Base-by-base conservation (phyloP, 2,329 filamentous ascomycete genomes). In the Knufia petricola region DNA sequence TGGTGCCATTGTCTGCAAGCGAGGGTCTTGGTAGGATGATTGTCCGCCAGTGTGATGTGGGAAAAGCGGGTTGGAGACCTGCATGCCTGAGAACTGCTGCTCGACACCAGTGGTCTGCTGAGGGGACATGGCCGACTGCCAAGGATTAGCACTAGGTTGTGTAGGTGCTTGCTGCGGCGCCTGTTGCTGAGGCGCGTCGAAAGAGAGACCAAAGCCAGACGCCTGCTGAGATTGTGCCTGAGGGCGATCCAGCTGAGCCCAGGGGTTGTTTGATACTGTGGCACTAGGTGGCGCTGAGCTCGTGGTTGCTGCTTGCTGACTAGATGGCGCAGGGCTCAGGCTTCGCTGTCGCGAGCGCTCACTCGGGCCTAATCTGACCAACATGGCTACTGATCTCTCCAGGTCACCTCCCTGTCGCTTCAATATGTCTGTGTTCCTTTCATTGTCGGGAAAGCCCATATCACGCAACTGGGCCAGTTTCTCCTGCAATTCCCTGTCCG, bases 371-470 rank as follows among this genome's bases (percentile, higher is more conserved):
- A 95, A 68, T 56, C 87, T 78, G 49, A 92, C 79, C 60, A 98
- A 68, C 15, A 87, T 79, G 65, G 96, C 90, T 38, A 96, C 80
- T 0, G 90, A 81, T 64, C 80, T 84, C 58, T 95, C 87, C 50
- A 98, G 63, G 61, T 92, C 89, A 3, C 90, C 89, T 60, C 84
- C 82, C 24, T 94, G 75, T 2, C 85, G 84, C 62, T 88, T 89
- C 15, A 98, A 69, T 21, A 95, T 81, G 46, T 84, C 80, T 3
- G 79, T 74, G 61, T 95, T 96, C 51, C 85, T 79, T 58, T 84
- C 85, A 36, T 84, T 81, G 62, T 98, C 88, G 3, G 71, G 72
- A 60, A 98, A 98, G 0, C 92, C 92, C 88, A 96, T 94, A 49
- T 95, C 88, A 48, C 81, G 78, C 50, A 98, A 69, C 46, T 79